Conservation (phyloP, 345 rosid genomes). For the Syzygium jambos region DNA sequence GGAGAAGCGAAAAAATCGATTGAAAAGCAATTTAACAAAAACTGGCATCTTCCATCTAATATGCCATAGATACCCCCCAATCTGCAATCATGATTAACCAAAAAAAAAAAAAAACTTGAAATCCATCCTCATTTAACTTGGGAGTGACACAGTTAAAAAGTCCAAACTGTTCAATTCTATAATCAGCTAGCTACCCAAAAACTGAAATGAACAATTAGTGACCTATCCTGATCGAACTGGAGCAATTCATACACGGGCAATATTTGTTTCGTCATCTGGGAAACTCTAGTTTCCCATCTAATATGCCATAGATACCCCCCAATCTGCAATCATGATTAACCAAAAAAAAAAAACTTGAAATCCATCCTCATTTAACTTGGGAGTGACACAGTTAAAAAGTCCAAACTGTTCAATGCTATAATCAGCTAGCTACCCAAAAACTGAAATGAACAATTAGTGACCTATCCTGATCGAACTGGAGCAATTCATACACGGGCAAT, state of each 20-base stretch:
- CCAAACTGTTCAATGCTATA: no score
- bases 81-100: not conserved
- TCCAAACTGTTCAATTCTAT: not conserved
- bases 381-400: no score
- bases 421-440: no score
- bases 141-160: not conserved
- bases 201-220: not conserved
- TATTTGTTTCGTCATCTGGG: no score
- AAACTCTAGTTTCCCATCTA: no score
- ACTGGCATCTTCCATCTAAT: not conserved
- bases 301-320: no score
- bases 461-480: not conserved
- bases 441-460: no score
- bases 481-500: not conserved
- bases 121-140: not conserved
- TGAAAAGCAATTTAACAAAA: not conserved
- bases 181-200: not conserved
- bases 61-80: not conserved
- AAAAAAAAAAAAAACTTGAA: not conserved
- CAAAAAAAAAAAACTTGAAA: no score
- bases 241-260: not conserved
- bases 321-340: no score
- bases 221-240: not conserved
- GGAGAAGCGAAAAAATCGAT: not conserved
- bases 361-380: no score